Percentiles rank a stretch among this genome's conserved stretches.
Conservation (phyloP, 1,284 basidiomycete genomes). For the Heterobasidion occidentale region DNA sequence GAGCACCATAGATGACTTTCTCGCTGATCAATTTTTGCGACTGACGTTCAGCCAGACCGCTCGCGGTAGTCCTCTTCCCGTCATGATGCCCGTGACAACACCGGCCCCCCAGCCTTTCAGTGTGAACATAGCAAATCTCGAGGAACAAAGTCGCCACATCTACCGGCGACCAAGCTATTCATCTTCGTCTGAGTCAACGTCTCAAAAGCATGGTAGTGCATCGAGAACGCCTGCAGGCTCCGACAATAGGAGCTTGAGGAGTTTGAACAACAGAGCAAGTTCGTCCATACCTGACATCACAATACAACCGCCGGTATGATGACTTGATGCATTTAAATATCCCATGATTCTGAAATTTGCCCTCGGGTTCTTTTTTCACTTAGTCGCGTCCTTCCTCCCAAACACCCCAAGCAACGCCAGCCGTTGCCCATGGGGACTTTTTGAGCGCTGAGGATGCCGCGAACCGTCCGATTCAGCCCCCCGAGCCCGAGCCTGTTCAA, state of each 20-base stretch:
- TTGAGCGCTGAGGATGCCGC: slow-evolving; percentile 18
- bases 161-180: slow-evolving; percentile 11
- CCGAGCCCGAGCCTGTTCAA: background rate
- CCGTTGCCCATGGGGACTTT: slow-evolving; percentile 8
- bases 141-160: slow-evolving; percentile 3
- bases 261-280: slow-evolving; percentile 7
- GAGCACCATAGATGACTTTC: background rate
- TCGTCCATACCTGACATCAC: slow-evolving; percentile 14
- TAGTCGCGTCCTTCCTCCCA: slow-evolving; percentile 21
- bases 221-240: slow-evolving; percentile 8
- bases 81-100: background rate
- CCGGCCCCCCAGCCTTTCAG: slow-evolving; percentile 2
- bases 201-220: background rate
- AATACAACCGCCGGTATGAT: slow-evolving; percentile 19
- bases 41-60: background rate
- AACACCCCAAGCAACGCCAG: slow-evolving; percentile 10
- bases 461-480: slow-evolving; percentile 9
- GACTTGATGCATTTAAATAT: background rate
- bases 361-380: background rate
- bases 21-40: background rate
- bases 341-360: background rate
- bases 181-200: slow-evolving; percentile 7
- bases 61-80: background rate
- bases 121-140: background rate
- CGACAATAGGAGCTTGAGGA: slow-evolving; percentile 8